These are phyloP conservation scores for Oryza nivara DNA, from an alignment of 176 grass and related monocot species.

Conservation along the genomic window DNA sequence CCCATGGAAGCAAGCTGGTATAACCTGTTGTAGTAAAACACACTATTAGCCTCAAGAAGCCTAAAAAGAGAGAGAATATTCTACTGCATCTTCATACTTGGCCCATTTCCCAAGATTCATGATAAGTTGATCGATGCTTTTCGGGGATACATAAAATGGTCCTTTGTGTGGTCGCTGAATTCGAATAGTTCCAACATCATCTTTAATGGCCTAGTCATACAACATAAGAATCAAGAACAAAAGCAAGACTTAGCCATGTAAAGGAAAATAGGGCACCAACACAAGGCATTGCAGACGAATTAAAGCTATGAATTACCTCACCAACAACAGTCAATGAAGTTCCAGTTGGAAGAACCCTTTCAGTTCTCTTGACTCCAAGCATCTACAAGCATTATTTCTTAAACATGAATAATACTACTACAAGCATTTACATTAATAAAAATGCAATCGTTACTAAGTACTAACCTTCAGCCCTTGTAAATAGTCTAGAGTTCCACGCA, in stretches of 20 bases:
- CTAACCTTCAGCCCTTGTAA: constrained; percentile 98
- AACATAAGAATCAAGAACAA: constrained; percentile 35
- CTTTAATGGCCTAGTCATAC: constrained; percentile 85
- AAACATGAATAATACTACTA: constrained; percentile 33
- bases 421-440: constrained; percentile 18
- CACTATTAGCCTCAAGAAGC: constrained; percentile 26
- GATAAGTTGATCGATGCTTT: constrained; percentile 90
- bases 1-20: constrained; percentile 89
- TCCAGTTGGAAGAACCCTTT: constrained; percentile 95
- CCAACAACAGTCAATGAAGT: constrained; percentile 92
- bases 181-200: constrained; percentile 90
- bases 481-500: constrained; percentile 97
- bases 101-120: constrained; percentile 94
- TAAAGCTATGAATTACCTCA: constrained; percentile 63
- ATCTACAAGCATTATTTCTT: constrained; percentile 63
- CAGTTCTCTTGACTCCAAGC: constrained; percentile 92
- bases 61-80: neutral
- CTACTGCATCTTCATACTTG: constrained; percentile 55
- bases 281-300: constrained; percentile 1
- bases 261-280: neutral
- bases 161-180: constrained; percentile 93
- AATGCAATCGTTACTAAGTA: constrained; percentile 48
- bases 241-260: constrained; percentile 20
- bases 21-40: constrained; percentile 56
- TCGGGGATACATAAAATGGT: constrained; percentile 89